Base-by-base conservation (phyloP, 2,329 filamentous ascomycete genomes). In the Davidsoniella eucalypti region DNA sequence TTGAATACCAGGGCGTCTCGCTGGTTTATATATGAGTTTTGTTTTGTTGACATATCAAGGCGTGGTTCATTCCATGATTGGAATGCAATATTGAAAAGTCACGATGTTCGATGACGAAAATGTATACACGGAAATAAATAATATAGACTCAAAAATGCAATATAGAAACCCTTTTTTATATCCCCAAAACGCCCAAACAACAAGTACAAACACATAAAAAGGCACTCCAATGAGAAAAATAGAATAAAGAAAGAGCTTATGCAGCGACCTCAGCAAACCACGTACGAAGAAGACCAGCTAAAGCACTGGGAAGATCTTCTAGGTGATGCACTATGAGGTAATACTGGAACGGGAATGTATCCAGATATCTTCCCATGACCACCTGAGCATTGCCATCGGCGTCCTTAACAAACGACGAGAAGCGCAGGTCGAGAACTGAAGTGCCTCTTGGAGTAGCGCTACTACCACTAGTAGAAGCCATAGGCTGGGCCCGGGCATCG, bases 331-430 rank as follows among this genome's bases (percentile, higher is more conserved):
- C 92, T 57, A 98, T 86, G 51, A 98, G 68, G 63, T 96, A 99
- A 68, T 95, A 98, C 63, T 84, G 80, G 68, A 99, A 99, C 0
- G 93, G 92, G 65, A 98, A 98, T 6, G 80, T 83, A 63, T 98
- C 93, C 58, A 98, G 75, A 63, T 98, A 98, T 59, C 85, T 79
- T 69, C 87, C 83, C 64, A 93, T 87, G 58, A 82, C 81, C 51
- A 95, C 76, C 59, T 79, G 75, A 54, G 80, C 67, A 67, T 79
- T 67, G 64, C 75, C 65, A 58, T 68, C 54, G 57, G 65, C 70
- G 60, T 85, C 80, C 53, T 74, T 75, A 55, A 82, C 76, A 61
- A 96, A 95, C 61, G 79, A 79, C 37, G 87, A 90, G 64, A 87
- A 82, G 63, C 87, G 87, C 58, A 96, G 72, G 62, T 95, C 87